These are phyloP conservation scores for Lanmaoa rubissima DNA, from an alignment of 768 basidiomycete genomes.

Conservation along the genomic window DNA sequence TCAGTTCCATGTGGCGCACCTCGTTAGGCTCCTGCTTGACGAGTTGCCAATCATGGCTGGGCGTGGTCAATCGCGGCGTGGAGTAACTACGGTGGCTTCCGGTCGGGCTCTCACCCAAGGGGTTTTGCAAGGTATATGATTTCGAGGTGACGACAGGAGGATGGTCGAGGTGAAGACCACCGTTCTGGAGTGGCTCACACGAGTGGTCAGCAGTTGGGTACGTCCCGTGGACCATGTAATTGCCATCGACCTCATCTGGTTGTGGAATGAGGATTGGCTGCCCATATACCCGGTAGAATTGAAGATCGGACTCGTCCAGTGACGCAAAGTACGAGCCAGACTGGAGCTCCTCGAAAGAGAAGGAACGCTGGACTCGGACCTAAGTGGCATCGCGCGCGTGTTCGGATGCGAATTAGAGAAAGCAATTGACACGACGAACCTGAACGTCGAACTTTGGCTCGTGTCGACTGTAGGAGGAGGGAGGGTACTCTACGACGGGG, in stretches of 20 bases:
- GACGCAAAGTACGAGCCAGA: constrained; percentile 31
- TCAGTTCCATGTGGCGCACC: constrained; percentile 14
- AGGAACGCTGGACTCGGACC: constrained; percentile 32
- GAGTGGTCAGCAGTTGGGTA: constrained; percentile 5
- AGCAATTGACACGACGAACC: constrained; percentile 1
- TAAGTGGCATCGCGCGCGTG: constrained; percentile 4
- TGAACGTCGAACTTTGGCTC: constrained; percentile 26
- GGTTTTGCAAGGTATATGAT: constrained; percentile 29
- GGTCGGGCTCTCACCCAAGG: constrained; percentile 21
- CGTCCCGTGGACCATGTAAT: constrained; percentile 12
- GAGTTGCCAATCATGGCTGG: constrained; percentile 19
- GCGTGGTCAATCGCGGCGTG: background rate
- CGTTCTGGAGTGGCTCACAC: background rate
- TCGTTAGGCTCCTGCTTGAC: constrained; percentile 28
- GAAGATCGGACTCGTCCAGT: constrained; percentile 33
- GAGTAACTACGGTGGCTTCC: background rate
- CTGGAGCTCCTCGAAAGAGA: constrained; percentile 35
- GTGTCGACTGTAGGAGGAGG: constrained; percentile 4
- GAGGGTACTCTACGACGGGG: constrained; percentile 3
- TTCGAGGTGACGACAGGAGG: constrained; percentile 17
- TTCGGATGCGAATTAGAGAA: background rate
- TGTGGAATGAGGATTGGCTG: constrained; percentile 33
- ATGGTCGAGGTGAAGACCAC: constrained; percentile 2
- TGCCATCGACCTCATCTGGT: constrained; percentile 21
- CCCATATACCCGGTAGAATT: constrained; percentile 33